Conservation (phyloP, 2,329 filamentous ascomycete genomes). For the Talaromyces sp. region DNA sequence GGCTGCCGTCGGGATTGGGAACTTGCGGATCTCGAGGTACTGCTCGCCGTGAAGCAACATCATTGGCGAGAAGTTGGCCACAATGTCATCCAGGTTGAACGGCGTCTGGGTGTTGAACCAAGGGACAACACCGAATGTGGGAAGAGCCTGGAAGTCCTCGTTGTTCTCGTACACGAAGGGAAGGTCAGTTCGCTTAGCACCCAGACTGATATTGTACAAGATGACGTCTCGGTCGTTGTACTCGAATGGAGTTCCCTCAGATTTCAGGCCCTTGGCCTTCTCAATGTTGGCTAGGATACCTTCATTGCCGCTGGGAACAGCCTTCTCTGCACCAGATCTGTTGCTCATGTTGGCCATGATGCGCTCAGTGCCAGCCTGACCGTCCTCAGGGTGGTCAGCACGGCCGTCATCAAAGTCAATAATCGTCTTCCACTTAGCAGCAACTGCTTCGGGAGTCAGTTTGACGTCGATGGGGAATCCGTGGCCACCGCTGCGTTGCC, state of each 20-base stretch:
- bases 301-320: constrained; percentile 43
- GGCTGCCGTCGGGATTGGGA: constrained; percentile 79
- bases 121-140: constrained; percentile 95
- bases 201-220: constrained; percentile 91
- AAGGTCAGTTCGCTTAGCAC: constrained; percentile 84
- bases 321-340: constrained; percentile 44
- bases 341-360: constrained; percentile 83
- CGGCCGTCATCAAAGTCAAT: constrained; percentile 81
- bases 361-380: constrained; percentile 70
- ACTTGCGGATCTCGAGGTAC: constrained; percentile 90
- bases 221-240: constrained; percentile 85
- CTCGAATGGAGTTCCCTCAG: constrained; percentile 67
- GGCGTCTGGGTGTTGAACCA: constrained; percentile 78
- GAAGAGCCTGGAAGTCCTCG: constrained; percentile 88
- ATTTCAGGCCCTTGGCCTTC: constrained; percentile 64
- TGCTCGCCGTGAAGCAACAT: constrained; percentile 99
- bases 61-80: constrained; percentile 96
- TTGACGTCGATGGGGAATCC: constrained; percentile 83
- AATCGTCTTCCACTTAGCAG: constrained; percentile 70
- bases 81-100: constrained; percentile 72
- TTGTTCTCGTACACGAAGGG: constrained; percentile 83
- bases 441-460: constrained; percentile 78
- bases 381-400: constrained; percentile 77
- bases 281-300: constrained; percentile 70
- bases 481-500: constrained; percentile 85